phyloP scores from a whole-genome alignment of 2,329 filamentous ascomycete species.

The Curvularia spicifera region DNA sequence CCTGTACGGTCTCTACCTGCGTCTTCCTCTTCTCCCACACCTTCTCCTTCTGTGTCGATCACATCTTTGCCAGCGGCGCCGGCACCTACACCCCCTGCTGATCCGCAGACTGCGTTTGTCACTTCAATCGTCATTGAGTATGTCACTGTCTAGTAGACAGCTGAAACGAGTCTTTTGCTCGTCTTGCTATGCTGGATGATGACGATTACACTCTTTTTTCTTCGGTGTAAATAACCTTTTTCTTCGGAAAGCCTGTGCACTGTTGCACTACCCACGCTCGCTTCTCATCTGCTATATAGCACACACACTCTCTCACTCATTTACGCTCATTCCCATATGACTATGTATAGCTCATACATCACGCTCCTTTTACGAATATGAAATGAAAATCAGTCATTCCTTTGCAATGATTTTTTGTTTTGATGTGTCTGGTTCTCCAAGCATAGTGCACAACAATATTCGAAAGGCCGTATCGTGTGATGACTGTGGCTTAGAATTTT shows the following conservation, averaged over 20 bases:
- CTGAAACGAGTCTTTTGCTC: not conserved
- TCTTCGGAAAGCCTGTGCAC: not conserved
- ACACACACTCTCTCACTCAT: not conserved
- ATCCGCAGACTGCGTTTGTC: constrained; percentile 20
- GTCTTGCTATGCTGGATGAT: not conserved
- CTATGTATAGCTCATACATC: not conserved
- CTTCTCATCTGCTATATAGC: not conserved
- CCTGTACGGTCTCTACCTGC: not conserved
- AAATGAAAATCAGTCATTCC: not conserved
- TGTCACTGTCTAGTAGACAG: constrained; percentile 16
- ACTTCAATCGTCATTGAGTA: constrained; percentile 28
- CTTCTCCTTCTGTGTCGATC: not conserved
- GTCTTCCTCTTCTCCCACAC: not conserved
- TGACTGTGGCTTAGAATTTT: constrained; percentile 6
- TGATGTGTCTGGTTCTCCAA: not conserved
- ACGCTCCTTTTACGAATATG: not conserved
- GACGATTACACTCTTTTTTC: not conserved
- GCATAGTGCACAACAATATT: not conserved
- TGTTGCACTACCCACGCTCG: constrained; percentile 6
- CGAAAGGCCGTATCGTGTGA: not conserved
- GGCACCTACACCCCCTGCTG: constrained; percentile 10
- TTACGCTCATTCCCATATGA: not conserved
- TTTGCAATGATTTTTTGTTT: not conserved
- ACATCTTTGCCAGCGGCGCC: not conserved
- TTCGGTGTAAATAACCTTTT: not conserved